Evolutionary conservation across 805 yeast genomes (phyloP), one percentile per base, ranked within the genome.

Genomic region (Hanseniaspora valbyensis): DNA sequence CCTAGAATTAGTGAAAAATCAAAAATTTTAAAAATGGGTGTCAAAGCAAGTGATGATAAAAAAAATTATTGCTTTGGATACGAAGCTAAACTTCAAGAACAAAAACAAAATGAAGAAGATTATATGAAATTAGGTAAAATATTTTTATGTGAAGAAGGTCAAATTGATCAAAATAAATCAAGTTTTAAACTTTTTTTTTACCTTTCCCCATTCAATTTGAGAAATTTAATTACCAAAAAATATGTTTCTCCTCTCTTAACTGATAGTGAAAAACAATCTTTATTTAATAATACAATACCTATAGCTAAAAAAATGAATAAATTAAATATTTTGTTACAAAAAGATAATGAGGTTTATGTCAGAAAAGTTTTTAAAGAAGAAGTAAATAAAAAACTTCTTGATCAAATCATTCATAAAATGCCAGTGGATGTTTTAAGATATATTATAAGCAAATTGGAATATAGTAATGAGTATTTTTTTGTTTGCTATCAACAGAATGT

Each of bases 331-430:
- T 19, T 51, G 12, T 16, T 51, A 4, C 39, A 45, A 36, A 44
- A 44, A 30, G 50, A 44, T 16, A 51, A 44, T 12, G 48, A 51
- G 8, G 14, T 45, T 2, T 44, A 28, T 29, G 33, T 41, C 4
- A 24, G 41, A 26, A 41, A 30, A 16, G 39, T 44, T n/a, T 51
- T 51, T 22, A 29, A 51, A 24, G 32, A 39, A n/a, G 50, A 32
- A 6, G 29, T 25, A 3, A 19, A 18, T 9, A 13, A 13, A 4
- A 21, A 33, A 10, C 10, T 22, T 18, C n/a, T 3, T 13, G 9
- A 32, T 3, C 43, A 41, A 36, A 34, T 9, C 4, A 22, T 44
- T 21, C 6, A 40, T 14, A 51, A 45, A 25, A 42, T 45, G 22
- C 42, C 53, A 13, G 13, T 39, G 4, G 14, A 18, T 2, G 26